Evolutionary conservation across 768 basidiomycete genomes (phyloP).

Genomic region (Udeniomyces megalosporus): DNA sequence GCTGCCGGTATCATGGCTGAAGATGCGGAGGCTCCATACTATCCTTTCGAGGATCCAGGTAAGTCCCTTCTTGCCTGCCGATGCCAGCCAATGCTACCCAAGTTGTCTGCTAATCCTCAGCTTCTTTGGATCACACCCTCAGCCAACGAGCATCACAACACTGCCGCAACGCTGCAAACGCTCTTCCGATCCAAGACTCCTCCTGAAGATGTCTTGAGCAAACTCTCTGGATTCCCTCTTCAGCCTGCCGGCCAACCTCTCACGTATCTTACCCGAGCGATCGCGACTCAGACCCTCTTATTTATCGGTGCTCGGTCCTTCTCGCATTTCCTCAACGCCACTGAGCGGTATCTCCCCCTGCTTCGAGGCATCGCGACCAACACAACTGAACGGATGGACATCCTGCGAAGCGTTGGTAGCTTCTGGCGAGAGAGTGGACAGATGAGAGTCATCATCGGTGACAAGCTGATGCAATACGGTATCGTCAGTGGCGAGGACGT

Average conservation of each 20-base stretch:
- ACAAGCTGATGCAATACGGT: conserved; percentile 97
- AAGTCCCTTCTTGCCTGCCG: conserved; percentile 24
- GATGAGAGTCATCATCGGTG: conserved; percentile 80
- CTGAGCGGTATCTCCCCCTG: conserved; percentile 77
- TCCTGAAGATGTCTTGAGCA: conserved; percentile 59
- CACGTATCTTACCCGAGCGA: conserved; percentile 51
- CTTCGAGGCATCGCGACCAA: conserved; percentile 46
- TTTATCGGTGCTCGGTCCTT: conserved; percentile 89
- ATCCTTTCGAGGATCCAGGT: conserved; percentile 70
- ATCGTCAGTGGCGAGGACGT: conserved; percentile 89
- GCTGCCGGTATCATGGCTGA: conserved; percentile 48
- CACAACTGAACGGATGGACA: conserved; percentile 34
- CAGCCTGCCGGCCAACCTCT: conserved; percentile 47
- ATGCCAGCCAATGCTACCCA: background rate
- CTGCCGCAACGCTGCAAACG: conserved; percentile 57
- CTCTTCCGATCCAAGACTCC: conserved; percentile 49
- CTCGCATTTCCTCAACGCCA: conserved; percentile 92
- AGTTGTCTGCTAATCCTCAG: background rate
- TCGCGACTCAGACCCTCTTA: conserved; percentile 72
- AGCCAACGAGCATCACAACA: conserved; percentile 67
- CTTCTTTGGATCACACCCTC: background rate
- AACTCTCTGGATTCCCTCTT: conserved; percentile 53
- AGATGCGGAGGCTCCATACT: conserved; percentile 61
- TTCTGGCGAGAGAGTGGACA: conserved; percentile 80
- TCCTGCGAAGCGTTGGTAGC: conserved; percentile 49